Conservation (phyloP, 2,329 filamentous ascomycete species). For the Epichloe typhina region DNA sequence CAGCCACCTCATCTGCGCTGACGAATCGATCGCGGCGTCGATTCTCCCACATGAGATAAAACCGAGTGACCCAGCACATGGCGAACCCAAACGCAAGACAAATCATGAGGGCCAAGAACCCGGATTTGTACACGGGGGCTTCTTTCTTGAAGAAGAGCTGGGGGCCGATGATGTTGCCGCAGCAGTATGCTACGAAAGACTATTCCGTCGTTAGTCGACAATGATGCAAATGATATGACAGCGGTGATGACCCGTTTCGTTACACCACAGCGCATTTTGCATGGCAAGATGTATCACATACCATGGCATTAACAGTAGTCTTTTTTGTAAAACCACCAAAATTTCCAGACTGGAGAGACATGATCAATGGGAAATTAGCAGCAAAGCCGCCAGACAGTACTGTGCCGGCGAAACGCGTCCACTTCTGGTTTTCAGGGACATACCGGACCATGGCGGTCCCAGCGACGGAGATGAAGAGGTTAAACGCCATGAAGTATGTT, state of each 20-base stretch:
- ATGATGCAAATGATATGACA: too few species aligned
- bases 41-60: constrained; percentile 38
- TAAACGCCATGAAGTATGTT: constrained; percentile 14
- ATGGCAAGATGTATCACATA: constrained; percentile 13
- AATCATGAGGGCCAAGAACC: constrained; percentile 47
- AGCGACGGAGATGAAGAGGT: constrained; percentile 9
- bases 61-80: constrained; percentile 29
- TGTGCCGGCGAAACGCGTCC: constrained; percentile 15
- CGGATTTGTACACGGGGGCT: constrained; percentile 45
- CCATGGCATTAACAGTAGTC: constrained; percentile 40
- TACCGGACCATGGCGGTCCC: constrained; percentile 15
- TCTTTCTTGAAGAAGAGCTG: constrained; percentile 46
- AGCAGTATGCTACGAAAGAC: constrained; percentile 45
- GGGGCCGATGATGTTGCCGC: constrained; percentile 47
- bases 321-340: constrained; percentile 52
- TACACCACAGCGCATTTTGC: too few species aligned
- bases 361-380: constrained; percentile 26
- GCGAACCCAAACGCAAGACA: constrained; percentile 41
- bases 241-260: too few species aligned
- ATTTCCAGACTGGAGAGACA: constrained; percentile 45
- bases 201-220: neutral
- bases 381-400: constrained; percentile 43
- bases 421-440: constrained; percentile 7
- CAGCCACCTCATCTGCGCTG: neutral
- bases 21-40: constrained; percentile 30